Base-by-base conservation (phyloP, 208 protist species). In the Novymonas esmeraldas region DNA sequence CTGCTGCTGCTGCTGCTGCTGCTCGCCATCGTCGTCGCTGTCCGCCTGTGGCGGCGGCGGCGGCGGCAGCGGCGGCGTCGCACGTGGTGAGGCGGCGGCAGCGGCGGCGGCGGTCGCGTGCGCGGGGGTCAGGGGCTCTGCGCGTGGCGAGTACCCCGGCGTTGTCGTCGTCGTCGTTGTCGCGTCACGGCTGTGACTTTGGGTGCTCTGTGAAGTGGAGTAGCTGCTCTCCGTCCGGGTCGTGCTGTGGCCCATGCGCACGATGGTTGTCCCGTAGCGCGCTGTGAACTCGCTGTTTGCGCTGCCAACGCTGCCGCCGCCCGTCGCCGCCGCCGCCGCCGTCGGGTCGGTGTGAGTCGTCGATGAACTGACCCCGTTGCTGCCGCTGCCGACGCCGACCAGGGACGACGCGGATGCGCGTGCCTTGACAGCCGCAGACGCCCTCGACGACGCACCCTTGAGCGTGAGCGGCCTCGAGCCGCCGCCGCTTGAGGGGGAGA, bases 241-340 rank as follows among this genome's bases (percentile, higher is more conserved):
- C 14, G 36, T 18, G 50, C 49, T 67, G 57, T 50, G 26, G 14
- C 14, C 57, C 41, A 63, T 50, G 42, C 57, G 57, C 57, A 63
- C 26, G n/a, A 50, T 63, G 5, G 57, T 26, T 22, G 57, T 50
- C 10, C 57, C 41, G 26, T 34, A 50, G 16, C 38, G 57, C 22
- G 57, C 42, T 16, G 57, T 50, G 10, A 63, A 20, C 20, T 63
- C 57, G 20, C 41, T 36, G 41, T 7, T 34, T 3, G 28, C 0
- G 16, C 28, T 51, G 2, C 29, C 33, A 7, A 31, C 41, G 26
- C 20, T 2, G 16, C 13, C 34, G 34, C 54, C 54, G 22, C 1
- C 29, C 7, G 10, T n/a, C 20, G 54, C 16, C 34, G n/a, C 2
- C 36, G 34, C 54, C 10, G 54, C 54, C n/a, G 34, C 14, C 9